Base-by-base conservation (phyloP, 2,329 filamentous ascomycete genomes). In the Bipolaris zeicola region DNA sequence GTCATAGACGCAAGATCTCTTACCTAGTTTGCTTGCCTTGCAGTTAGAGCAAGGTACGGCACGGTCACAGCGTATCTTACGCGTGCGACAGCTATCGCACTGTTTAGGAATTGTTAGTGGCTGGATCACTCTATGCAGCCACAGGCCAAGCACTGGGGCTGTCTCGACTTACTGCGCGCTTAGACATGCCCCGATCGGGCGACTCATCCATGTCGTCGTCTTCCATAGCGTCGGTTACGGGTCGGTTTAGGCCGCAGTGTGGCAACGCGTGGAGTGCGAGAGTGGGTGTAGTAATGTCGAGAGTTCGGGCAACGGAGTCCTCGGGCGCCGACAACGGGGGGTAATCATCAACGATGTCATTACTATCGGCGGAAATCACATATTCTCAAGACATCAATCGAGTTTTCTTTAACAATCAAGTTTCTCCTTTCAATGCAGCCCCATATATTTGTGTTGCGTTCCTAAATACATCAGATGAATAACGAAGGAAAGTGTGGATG, bases 51-150 rank as follows among this genome's bases (percentile, higher is more conserved):
- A 77, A 33, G 74, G 74, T 2, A 64, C 60, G 7, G 43, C 45
- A 60, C 72, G 62, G 43, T 76, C 72, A 51, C 73, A 75, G 20
- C 70, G 69, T 38, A 75, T 74, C 55, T 76, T 76, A 22, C 73
- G 61, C 11, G 67, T 69, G 42, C 73, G 65, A 48, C 73, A 76
- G 8, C 66, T 66, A 52, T 76, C 72, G 49, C 73, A 76, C 73
- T 76, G 55, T 33, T 34, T 45, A 34, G 34, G 24, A 46, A 43
- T 57, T 28, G 51, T 59, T 50, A 63, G 45, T 10, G 22, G 24
- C 24, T 48, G 38, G 6, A n/a, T 31, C 31, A 16, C 28, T 58
- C 6, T 26, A 20, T 26, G 39, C 36, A 45, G 39, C 46, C 39
- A 24, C 14, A 42, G 37, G 39, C 47, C 34, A 41, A 22, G 28